These are phyloP conservation scores for Ceratocystis huliohia DNA, from an alignment of 2,329 filamentous ascomycete species.

Conservation along the genomic window DNA sequence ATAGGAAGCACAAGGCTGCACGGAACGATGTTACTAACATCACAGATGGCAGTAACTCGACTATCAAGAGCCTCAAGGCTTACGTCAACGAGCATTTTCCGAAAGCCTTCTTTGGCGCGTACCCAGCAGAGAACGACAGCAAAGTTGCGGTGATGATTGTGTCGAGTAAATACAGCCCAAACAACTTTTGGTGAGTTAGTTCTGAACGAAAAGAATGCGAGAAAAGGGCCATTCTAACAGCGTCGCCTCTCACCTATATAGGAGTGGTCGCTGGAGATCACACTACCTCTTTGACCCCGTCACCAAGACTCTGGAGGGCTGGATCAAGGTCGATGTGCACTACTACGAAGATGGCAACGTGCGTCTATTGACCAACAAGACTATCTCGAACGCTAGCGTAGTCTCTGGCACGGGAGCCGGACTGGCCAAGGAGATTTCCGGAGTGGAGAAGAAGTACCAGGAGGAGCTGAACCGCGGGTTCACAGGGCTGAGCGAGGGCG, in stretches of 20 bases:
- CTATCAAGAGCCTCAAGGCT: conserved; percentile 59
- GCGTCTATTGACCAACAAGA: conserved; percentile 77
- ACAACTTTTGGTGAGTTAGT: conserved; percentile 74
- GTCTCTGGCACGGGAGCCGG: conserved; percentile 51
- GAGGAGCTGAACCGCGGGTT: conserved; percentile 92
- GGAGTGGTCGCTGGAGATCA: conserved; percentile 94
- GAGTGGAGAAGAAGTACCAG: conserved; percentile 82
- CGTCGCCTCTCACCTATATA: conserved; percentile 27
- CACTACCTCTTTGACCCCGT: conserved; percentile 66
- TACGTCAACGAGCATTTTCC: conserved; percentile 86
- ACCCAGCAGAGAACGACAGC: conserved; percentile 62
- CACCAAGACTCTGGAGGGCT: conserved; percentile 57
- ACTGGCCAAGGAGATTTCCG: conserved; percentile 65
- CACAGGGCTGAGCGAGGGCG: conserved; percentile 74
- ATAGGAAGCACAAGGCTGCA: neutral
- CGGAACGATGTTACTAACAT: no score
- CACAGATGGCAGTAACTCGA: conserved; percentile 48
- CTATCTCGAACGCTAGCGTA: conserved; percentile 47
- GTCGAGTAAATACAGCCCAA: conserved; percentile 92
- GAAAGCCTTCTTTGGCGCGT: conserved; percentile 67
- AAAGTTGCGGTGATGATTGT: conserved; percentile 73
- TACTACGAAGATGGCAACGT: conserved; percentile 99
- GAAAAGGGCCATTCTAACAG: neutral
- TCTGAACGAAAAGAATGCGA: neutral
- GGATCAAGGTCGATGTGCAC: conserved; percentile 87